Percentiles rank a stretch among this genome's conserved stretches.
Conservation (phyloP, 2,329 filamentous ascomycete genomes). For the Penicillium hesseltinei region DNA sequence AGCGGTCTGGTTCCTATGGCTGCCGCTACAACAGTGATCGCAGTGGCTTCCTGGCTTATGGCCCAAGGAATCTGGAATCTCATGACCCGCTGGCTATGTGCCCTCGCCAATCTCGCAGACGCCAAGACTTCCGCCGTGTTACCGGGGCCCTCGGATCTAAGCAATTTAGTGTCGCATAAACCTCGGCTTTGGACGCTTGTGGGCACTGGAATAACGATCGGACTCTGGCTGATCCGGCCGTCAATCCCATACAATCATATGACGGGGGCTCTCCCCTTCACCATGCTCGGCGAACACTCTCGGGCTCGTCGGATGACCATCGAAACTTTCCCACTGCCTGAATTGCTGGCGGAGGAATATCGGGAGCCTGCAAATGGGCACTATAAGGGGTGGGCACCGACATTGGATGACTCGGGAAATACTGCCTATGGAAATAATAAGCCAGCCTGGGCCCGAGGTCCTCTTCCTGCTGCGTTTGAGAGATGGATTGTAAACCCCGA, state of each 20-base stretch:
- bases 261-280: conserved; percentile 29
- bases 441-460: conserved; percentile 26
- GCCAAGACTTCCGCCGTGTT: conserved; percentile 13
- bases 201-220: conserved; percentile 11
- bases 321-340: conserved; percentile 27
- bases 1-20: conserved; percentile 29
- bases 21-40: conserved; percentile 17
- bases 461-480: conserved; percentile 27
- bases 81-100: conserved; percentile 24
- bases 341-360: conserved; percentile 21
- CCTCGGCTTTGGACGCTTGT: conserved; percentile 21
- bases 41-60: conserved; percentile 20
- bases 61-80: conserved; percentile 24
- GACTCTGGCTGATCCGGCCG: conserved; percentile 27
- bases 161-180: conserved; percentile 3
- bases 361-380: conserved; percentile 25
- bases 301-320: conserved; percentile 5
- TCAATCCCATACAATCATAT: conserved; percentile 31
- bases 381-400: conserved; percentile 33
- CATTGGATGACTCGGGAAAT: conserved; percentile 11
- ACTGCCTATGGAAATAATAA: conserved; percentile 5
- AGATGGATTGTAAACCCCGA: conserved; percentile 20
- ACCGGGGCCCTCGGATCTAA: conserved; percentile 15
- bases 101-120: conserved; percentile 16
- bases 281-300: conserved; percentile 18